Base-by-base conservation (phyloP, 2,329 filamentous ascomycete species). In the Epichloe coenophiala region DNA sequence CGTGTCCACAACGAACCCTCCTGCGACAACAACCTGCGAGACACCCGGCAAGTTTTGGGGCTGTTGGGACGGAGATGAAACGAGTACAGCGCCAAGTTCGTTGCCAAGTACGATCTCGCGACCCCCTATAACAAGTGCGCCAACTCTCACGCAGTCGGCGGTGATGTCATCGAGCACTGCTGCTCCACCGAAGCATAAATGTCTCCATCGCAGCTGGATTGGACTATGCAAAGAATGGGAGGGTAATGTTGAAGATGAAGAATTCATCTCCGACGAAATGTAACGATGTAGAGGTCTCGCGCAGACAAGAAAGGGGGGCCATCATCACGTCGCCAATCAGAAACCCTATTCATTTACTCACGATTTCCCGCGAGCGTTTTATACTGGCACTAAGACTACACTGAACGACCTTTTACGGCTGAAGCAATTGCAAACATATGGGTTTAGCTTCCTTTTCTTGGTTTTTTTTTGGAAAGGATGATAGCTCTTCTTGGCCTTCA, bases 21-120 rank as follows among this genome's bases (percentile, higher is more conserved):
- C 59, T 0, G 66, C 68, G 0, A 68, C 66, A 5, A 64, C 63
- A 0, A 66, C 63, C 3, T 81, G 77, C 56, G 58, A 71, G 48
- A 74, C 70, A 2, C 78, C 77, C 1, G 77, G 78, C 4, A 62
- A 68, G 44, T 77, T 81, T 60, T 80, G 75, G 72, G 77, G 77
- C 4, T 81, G 78, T 57, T 63, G 68, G 50, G 77, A 80, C 55
- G 55, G 43, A 43, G 27, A 66, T 9, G 60, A 60, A 42, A 46
- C 66, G 2, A 62, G 61, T 9, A 59, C 62, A 17, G 59, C 56
- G 45, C 23, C 17, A 38, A 36, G 5, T 12, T 15, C 51, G 11
- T 15, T 42, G 12, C 48, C 49, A 33, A 23, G 33, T 19, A 47
- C 42, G n/a, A 42, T 45, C 19, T 43, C 45, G 12, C 49, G 47